These are phyloP conservation scores for Lodderomyces margitis DNA, from an alignment of 1,139 yeast genomes.

Conservation along the genomic window DNA sequence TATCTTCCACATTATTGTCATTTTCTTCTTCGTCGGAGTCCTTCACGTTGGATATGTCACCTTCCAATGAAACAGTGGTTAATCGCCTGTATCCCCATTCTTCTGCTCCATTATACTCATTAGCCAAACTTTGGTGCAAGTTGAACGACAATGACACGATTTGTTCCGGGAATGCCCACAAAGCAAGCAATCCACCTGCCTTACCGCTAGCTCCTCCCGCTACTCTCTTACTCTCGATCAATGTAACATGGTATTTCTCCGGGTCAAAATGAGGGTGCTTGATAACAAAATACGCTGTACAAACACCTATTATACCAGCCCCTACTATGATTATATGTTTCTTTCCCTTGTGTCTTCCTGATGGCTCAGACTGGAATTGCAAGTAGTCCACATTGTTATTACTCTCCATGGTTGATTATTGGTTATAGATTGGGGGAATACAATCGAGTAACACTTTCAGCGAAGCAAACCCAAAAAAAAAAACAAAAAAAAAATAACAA, in stretches of 20 bases:
- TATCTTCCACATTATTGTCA: neutral
- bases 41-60: slow-evolving; percentile 53
- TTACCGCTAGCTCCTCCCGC: slow-evolving; percentile 98
- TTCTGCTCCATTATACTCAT: slow-evolving; percentile 71
- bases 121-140: slow-evolving; percentile 80
- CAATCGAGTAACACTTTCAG: slow-evolving; percentile 1
- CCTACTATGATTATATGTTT: slow-evolving; percentile 77
- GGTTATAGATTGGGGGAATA: too few relatives aligned
- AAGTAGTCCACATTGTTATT: slow-evolving; percentile 25
- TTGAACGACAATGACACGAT: slow-evolving; percentile 86
- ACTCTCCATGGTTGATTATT: neutral
- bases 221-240: slow-evolving; percentile 86
- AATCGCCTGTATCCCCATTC: slow-evolving; percentile 94
- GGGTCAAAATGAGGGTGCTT: slow-evolving; percentile 79
- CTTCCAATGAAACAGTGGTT: slow-evolving; percentile 84
- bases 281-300: slow-evolving; percentile 87
- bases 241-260: slow-evolving; percentile 71
- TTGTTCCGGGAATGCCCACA: slow-evolving; percentile 97
- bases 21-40: slow-evolving; percentile 10
- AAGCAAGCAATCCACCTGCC: slow-evolving; percentile 92
- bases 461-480: neutral
- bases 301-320: slow-evolving; percentile 95
- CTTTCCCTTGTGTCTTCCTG: slow-evolving; percentile 59
- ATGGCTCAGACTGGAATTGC: slow-evolving; percentile 43
- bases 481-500: neutral